phyloP scores from a whole-genome alignment of 768 basidiomycete species.

The Leucosporidium creatinivorum region DNA sequence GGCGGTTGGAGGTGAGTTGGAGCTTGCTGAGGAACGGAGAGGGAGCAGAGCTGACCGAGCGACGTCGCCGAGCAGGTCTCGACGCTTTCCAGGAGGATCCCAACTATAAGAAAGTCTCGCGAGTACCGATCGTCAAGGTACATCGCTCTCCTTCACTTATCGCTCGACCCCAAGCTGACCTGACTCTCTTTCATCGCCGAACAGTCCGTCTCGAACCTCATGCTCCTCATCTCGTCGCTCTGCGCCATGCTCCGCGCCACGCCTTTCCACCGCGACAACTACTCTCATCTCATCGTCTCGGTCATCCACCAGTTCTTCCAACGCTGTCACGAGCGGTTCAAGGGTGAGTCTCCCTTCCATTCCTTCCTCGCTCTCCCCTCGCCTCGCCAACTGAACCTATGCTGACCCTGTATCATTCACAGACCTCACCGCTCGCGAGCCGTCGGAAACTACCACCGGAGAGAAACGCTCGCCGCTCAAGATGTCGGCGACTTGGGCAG shows the following conservation, averaged over 20 bases:
- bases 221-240: conserved; percentile 82
- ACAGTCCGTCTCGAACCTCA: conserved; percentile 73
- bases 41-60: not conserved
- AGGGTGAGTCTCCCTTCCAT: conserved; percentile 47
- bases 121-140: conserved; percentile 73
- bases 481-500: conserved; percentile 64
- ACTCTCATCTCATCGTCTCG: conserved; percentile 83
- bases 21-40: conserved; percentile 34
- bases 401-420: conserved; percentile 35
- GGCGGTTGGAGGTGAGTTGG: conserved; percentile 51
- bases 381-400: conserved; percentile 29
- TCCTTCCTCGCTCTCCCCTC: not conserved
- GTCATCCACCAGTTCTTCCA: conserved; percentile 96
- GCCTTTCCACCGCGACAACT: conserved; percentile 91
- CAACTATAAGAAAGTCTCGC: conserved; percentile 56
- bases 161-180: not conserved
- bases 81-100: conserved; percentile 84
- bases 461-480: conserved; percentile 47
- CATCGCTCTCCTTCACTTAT: conserved; percentile 3
- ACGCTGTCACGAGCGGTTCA: conserved; percentile 79
- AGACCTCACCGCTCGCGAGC: conserved; percentile 48
- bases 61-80: conserved; percentile 48
- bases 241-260: conserved; percentile 84
- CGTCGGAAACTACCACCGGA: not conserved
- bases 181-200: not conserved